phyloP scores from a whole-genome alignment of 345 rosid species.

The Brassica napus region DNA sequence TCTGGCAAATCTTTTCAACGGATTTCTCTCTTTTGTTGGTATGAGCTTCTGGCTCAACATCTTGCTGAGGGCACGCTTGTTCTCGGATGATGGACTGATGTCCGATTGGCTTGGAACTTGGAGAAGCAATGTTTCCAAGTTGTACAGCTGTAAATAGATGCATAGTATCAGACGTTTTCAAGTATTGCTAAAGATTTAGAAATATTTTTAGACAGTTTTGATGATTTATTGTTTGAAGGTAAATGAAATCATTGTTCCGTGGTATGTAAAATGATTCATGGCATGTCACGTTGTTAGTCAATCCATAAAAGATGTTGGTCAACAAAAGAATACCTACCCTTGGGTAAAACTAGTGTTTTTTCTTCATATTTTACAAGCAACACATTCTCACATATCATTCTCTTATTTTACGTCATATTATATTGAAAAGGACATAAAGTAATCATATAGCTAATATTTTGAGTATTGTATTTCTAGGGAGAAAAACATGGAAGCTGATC shows the following conservation, averaged over 20 bases:
- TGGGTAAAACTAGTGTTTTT: not conserved
- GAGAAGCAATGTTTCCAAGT: conserved; percentile 70
- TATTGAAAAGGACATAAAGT: not conserved
- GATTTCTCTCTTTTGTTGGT: conserved; percentile 67
- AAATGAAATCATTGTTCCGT: not conserved
- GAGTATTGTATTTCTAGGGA: too few relatives aligned
- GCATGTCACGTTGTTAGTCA: too few relatives aligned
- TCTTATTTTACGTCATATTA: not conserved
- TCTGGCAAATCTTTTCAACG: conserved; percentile 48
- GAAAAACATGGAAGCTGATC: too few relatives aligned
- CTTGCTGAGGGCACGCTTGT: conserved; percentile 63
- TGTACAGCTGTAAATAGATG: conserved; percentile 48
- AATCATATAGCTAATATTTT: not conserved
- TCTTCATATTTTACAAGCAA: not conserved
- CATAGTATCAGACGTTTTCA: not conserved
- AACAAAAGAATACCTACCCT: not conserved
- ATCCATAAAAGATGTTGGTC: not conserved
- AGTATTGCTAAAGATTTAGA: not conserved
- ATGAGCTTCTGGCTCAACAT: conserved; percentile 69
- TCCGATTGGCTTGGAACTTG: conserved; percentile 66
- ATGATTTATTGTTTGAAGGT: not conserved
- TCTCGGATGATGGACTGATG: conserved; percentile 38
- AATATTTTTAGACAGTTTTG: not conserved
- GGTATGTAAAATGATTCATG: too few relatives aligned
- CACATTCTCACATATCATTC: not conserved